phyloP scores from a whole-genome alignment of 139 green algal species.

The Closterium sp. region DNA sequence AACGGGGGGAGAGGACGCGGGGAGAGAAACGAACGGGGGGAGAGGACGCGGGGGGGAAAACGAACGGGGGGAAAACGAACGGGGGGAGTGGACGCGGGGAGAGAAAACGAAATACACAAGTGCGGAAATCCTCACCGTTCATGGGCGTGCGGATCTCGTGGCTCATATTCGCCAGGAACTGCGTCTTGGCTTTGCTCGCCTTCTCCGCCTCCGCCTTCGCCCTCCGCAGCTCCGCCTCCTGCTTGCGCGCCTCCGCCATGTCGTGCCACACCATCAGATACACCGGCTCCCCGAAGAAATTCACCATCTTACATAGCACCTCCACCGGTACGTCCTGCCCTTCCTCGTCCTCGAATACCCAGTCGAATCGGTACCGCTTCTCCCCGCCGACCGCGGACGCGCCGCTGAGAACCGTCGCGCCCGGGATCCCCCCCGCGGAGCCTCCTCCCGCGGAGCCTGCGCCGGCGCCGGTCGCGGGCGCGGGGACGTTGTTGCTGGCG shows the following conservation, averaged over 20 bases:
- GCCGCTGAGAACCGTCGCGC: background rate
- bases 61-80: no score
- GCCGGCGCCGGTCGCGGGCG: background rate
- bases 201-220: constrained; percentile 14
- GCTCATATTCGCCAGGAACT: constrained; percentile 7
- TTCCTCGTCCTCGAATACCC: background rate
- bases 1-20: no score
- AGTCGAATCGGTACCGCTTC: constrained; percentile 4
- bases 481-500: background rate
- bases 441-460: background rate
- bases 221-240: background rate
- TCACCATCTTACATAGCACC: constrained; percentile 6
- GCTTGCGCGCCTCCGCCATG: constrained; percentile 25
- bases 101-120: no score
- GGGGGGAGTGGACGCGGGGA: no score
- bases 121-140: background rate
- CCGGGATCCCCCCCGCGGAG: background rate
- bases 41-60: no score
- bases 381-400: background rate
- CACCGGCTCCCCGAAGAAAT: background rate
- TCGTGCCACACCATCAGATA: constrained; percentile 52
- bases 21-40: no score
- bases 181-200: constrained; percentile 1
- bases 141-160: constrained; percentile 13
- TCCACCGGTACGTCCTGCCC: constrained; percentile 12